Conservation (phyloP, 2,329 filamentous ascomycete species). For the Aspergillus calidoustus region DNA sequence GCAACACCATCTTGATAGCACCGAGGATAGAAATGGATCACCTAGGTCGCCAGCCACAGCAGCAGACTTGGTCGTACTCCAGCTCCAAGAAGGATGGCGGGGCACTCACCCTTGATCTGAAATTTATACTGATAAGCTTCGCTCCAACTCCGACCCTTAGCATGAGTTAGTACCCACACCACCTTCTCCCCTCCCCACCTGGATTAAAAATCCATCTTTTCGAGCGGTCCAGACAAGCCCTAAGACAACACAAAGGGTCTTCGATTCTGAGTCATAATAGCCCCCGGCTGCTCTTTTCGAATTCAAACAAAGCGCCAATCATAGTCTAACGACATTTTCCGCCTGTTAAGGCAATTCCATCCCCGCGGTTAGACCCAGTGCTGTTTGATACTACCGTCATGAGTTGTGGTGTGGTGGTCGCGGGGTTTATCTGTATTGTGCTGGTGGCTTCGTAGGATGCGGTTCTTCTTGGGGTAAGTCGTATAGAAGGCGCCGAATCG, state of each 20-base stretch:
- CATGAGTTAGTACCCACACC: not conserved
- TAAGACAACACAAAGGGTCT: not conserved
- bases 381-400: not conserved
- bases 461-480: not conserved
- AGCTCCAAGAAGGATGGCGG: not conserved
- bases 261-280: conserved; percentile 7
- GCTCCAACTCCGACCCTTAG: not conserved
- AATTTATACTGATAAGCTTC: not conserved
- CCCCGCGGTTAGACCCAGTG: not conserved
- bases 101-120: not conserved
- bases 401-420: too few species aligned
- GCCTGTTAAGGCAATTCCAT: not conserved
- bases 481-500: not conserved
- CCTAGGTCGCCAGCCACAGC: too few species aligned
- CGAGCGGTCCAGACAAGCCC: conserved; percentile 11
- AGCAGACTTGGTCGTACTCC: too few species aligned
- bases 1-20: conserved; percentile 9
- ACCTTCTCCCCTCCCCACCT: conserved; percentile 1
- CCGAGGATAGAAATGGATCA: not conserved
- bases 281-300: not conserved
- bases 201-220: conserved; percentile 15
- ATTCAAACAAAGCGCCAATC: not conserved
- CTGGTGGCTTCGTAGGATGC: not conserved
- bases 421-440: not conserved
- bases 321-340: not conserved